These are phyloP conservation scores for Capillidium heterosporum DNA, from an alignment of 371 early-diverging fungal species.

Conservation along the genomic window DNA sequence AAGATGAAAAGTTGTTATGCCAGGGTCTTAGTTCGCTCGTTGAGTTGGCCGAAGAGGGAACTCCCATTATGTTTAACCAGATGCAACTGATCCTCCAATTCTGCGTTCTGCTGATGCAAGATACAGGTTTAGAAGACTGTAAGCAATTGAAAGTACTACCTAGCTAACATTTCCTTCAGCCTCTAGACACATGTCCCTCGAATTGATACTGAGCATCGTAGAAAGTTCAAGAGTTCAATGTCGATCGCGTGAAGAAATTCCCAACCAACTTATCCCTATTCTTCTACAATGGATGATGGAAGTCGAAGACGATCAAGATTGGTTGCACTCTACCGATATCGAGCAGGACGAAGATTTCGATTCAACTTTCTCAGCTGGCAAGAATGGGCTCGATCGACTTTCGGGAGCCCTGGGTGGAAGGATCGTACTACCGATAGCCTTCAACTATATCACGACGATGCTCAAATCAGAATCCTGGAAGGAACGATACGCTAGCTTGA, in stretches of 20 bases:
- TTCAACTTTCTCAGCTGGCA: constrained; percentile 70
- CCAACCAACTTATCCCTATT: constrained; percentile 54
- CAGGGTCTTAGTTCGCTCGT: constrained; percentile 65
- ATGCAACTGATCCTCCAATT: constrained; percentile 53
- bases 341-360: constrained; percentile 85
- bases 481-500: constrained; percentile 80
- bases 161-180: constrained; percentile 3
- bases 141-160: constrained; percentile 1
- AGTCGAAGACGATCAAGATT: constrained; percentile 70
- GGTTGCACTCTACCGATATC: constrained; percentile 73
- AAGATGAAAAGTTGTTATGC: constrained; percentile 51
- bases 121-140: constrained; percentile 45
- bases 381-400: constrained; percentile 88
- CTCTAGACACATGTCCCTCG: constrained; percentile 72
- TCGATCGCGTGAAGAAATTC: constrained; percentile 64
- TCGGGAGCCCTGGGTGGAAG: constrained; percentile 80
- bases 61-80: constrained; percentile 60
- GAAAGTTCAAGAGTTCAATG: constrained; percentile 72
- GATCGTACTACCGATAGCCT: constrained; percentile 70
- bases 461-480: constrained; percentile 77
- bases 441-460: constrained; percentile 74
- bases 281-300: constrained; percentile 84
- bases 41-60: constrained; percentile 66
- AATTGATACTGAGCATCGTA: constrained; percentile 72
- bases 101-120: constrained; percentile 53